Percentiles rank a stretch among this genome's conserved stretches.
These are phyloP conservation scores for Grosmannia clavigera DNA, from an alignment of 2,329 filamentous ascomycete species.

Conservation along the genomic window DNA sequence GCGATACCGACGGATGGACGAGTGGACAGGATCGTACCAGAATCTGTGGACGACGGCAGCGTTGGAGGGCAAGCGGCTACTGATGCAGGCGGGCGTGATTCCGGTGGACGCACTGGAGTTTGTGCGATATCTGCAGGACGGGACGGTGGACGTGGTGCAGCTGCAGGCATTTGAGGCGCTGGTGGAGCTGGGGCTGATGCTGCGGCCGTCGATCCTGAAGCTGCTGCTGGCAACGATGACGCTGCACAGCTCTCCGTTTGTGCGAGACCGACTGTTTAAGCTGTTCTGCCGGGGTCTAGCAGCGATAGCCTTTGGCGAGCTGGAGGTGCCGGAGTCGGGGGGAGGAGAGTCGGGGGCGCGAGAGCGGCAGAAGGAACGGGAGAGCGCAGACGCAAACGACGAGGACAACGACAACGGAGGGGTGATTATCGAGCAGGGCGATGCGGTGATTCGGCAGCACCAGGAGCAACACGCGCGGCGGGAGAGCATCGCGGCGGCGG, in stretches of 20 bases:
- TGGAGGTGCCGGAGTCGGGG: conserved; percentile 30
- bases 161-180: conserved; percentile 54
- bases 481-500: conserved; percentile 32
- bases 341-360: neutral
- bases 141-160: conserved; percentile 48
- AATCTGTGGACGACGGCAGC: conserved; percentile 54
- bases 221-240: conserved; percentile 46
- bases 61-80: conserved; percentile 44
- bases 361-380: neutral
- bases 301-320: conserved; percentile 51
- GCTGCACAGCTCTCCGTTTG: conserved; percentile 51
- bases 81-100: conserved; percentile 55
- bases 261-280: conserved; percentile 47
- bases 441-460: conserved; percentile 28
- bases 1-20: conserved; percentile 53
- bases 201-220: conserved; percentile 40
- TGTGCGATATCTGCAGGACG: conserved; percentile 52
- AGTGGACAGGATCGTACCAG: conserved; percentile 56
- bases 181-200: conserved; percentile 49
- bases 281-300: conserved; percentile 47
- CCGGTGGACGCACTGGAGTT: conserved; percentile 41
- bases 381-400: conserved; percentile 39
- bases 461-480: conserved; percentile 33
- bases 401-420: conserved; percentile 22
- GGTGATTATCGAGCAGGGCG: conserved; percentile 35